Evolutionary conservation across 331 rosid genomes (phyloP).

Genomic region (Pyrus hybrid): DNA sequence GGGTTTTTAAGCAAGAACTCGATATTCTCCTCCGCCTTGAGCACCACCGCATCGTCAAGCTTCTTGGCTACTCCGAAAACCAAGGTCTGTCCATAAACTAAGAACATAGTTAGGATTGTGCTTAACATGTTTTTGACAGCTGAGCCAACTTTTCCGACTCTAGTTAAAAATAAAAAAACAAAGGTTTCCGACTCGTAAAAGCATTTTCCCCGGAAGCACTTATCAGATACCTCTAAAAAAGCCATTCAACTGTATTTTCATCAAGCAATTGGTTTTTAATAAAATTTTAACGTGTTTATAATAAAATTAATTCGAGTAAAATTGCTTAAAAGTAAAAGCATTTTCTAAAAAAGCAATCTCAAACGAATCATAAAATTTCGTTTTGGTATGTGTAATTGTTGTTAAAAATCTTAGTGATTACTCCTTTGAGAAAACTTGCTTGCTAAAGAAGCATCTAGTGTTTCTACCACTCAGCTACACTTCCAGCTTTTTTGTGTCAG

Average conservation of each 20-base stretch:
- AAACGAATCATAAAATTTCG: too few relatives aligned
- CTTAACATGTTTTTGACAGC: neutral
- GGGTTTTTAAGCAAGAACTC: conserved; percentile 33
- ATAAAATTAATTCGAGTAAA: neutral
- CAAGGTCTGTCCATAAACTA: conserved; percentile 15
- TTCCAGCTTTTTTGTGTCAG: neutral
- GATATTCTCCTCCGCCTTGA: conserved; percentile 31
- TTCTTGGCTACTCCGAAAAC: conserved; percentile 33
- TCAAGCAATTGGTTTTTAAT: neutral
- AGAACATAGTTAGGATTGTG: neutral
- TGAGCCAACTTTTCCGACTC: neutral
- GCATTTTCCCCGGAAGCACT: neutral
- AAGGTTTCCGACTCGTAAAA: neutral
- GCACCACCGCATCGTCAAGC: conserved; percentile 24
- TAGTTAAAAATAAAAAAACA: too few relatives aligned
- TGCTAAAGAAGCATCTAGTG: neutral
- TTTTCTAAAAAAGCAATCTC: neutral
- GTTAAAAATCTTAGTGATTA: too few relatives aligned
- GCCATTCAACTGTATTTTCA: neutral
- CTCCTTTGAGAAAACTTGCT: neutral
- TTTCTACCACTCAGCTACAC: neutral
- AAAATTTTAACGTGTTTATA: neutral
- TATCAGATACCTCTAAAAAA: too few relatives aligned
- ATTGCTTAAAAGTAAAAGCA: neutral
- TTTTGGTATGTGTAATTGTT: neutral